phyloP scores from a whole-genome alignment of 140 eudicot species.

The Oenanthe javanica region DNA sequence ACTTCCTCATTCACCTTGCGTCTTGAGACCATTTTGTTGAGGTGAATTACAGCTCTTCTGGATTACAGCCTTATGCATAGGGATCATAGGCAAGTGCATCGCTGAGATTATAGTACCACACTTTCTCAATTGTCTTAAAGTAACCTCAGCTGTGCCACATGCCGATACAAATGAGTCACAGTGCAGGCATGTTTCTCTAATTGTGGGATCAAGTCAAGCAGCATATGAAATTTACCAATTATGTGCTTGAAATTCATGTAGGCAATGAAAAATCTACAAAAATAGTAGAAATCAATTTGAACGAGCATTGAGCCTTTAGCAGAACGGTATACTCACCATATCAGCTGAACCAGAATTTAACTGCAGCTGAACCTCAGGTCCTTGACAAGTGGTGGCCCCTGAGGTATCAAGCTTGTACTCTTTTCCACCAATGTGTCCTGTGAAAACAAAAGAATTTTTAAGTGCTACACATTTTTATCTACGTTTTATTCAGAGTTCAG shows the following conservation, averaged over 20 bases:
- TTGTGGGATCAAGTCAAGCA: background rate
- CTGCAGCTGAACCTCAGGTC: constrained; percentile 23
- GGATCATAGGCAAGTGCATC: no score
- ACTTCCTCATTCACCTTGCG: background rate
- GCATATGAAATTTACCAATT: background rate
- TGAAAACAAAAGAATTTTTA: background rate
- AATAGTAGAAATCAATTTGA: background rate
- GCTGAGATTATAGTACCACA: background rate
- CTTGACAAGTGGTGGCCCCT: constrained; percentile 21
- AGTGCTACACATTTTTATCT: constrained; percentile 1
- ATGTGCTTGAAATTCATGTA: background rate
- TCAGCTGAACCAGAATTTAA: constrained; percentile 14
- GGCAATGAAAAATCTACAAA: background rate
- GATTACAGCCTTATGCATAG: background rate
- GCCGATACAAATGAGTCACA: background rate
- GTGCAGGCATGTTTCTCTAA: background rate
- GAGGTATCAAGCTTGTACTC: constrained; percentile 19
- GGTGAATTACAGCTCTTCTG: background rate
- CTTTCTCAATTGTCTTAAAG: background rate
- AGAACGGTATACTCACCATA: constrained; percentile 15
- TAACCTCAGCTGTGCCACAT: background rate
- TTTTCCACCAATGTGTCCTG: constrained; percentile 17
- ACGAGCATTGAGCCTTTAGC: background rate
- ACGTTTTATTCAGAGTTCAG: no score
- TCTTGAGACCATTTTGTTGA: background rate